phyloP scores from a whole-genome alignment of 2,329 filamentous ascomycete genomes.

The Colletotrichum sp. region DNA sequence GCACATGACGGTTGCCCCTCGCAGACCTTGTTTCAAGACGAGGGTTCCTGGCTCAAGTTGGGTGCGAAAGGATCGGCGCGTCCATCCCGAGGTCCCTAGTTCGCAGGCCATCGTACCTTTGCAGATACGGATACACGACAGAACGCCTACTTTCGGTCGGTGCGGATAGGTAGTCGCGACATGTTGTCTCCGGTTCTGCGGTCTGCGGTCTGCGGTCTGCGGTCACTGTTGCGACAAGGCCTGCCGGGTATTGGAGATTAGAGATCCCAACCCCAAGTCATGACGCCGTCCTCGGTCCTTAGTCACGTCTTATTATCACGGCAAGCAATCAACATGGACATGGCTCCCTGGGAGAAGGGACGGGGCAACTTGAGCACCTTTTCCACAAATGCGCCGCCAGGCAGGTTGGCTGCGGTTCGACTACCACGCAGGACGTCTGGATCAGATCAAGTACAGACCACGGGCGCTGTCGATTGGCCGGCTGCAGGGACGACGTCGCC shows the following conservation, averaged over 20 bases:
- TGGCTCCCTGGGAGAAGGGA: slow-evolving; percentile 12
- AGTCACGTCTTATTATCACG: background rate
- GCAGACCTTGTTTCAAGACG: slow-evolving; percentile 1
- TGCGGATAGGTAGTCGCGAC: background rate
- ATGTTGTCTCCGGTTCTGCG: background rate
- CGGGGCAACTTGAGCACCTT: slow-evolving; percentile 18
- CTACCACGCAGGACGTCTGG: background rate
- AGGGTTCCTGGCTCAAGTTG: slow-evolving; percentile 17
- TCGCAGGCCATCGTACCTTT: background rate
- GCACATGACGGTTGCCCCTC: background rate
- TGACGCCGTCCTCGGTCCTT: background rate
- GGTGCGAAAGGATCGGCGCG: slow-evolving; percentile 12
- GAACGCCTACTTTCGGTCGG: background rate
- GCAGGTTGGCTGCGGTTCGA: background rate
- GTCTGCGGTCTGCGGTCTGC: background rate
- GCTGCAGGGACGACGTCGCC: slow-evolving; percentile 11
- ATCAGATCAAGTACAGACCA: slow-evolving; percentile 13
- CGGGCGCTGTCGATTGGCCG: background rate
- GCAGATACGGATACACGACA: background rate
- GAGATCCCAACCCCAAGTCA: background rate
- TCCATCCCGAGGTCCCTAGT: slow-evolving; percentile 12
- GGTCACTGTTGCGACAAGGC: background rate
- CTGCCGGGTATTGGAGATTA: background rate
- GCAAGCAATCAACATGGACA: background rate
- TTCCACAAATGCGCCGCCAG: slow-evolving; percentile 2